Conservation (phyloP, 495 filamentous ascomycete species). For the Penicillium odoratum region DNA sequence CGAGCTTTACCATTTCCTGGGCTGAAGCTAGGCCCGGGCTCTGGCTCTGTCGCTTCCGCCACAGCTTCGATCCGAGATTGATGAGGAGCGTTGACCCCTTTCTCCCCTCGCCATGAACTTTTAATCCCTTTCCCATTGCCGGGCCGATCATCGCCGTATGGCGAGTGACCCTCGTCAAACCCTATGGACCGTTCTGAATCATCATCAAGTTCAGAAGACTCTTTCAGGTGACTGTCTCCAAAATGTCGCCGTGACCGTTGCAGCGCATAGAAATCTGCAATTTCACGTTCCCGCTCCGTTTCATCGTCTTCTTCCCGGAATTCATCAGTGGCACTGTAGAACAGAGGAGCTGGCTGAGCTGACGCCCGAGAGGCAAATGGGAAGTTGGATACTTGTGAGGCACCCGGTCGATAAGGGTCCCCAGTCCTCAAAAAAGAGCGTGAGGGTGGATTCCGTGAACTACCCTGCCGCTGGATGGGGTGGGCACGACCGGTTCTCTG, state of each 20-base stretch:
- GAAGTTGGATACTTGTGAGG: conserved; percentile 71
- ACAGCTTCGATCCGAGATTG: conserved; percentile 33
- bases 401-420: conserved; percentile 71
- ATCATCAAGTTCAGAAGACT: conserved; percentile 78
- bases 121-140: conserved; percentile 48
- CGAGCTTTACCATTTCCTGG: conserved; percentile 58
- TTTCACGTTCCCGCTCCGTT: conserved; percentile 85
- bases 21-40: conserved; percentile 34
- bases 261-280: conserved; percentile 88
- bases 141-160: conserved; percentile 33
- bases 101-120: conserved; percentile 57
- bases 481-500: conserved; percentile 51
- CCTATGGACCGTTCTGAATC: conserved; percentile 60
- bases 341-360: conserved; percentile 79
- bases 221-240: conserved; percentile 72
- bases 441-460: conserved; percentile 47
- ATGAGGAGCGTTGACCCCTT: conserved; percentile 17
- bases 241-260: conserved; percentile 87
- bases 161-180: conserved; percentile 50
- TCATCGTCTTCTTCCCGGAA: conserved; percentile 89
- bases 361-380: conserved; percentile 75
- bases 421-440: conserved; percentile 51
- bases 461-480: conserved; percentile 39
- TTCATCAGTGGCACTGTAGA: conserved; percentile 81
- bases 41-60: conserved; percentile 31